Evolutionary conservation across 768 basidiomycete species (phyloP).

Genomic region (Lactarius sanguifluus): DNA sequence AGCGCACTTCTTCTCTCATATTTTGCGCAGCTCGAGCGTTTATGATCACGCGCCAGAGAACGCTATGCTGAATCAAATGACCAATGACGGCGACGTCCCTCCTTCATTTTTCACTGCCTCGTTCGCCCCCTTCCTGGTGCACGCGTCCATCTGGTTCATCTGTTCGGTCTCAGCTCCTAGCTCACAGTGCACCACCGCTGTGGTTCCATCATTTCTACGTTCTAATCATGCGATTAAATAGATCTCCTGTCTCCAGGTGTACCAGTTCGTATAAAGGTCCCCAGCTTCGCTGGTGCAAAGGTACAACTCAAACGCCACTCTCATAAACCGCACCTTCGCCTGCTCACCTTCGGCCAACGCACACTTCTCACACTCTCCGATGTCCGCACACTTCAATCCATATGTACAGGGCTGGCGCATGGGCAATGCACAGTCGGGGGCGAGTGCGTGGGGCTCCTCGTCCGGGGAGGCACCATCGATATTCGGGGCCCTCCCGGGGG

Average conservation of each 20-base stretch:
- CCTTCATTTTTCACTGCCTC: not conserved
- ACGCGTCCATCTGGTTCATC: not conserved
- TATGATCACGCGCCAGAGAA: not conserved
- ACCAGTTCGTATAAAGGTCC: not conserved
- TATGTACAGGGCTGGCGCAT: constrained; percentile 29
- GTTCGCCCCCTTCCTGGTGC: not conserved
- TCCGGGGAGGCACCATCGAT: constrained; percentile 22
- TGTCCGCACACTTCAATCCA: constrained; percentile 29
- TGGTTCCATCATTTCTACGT: not conserved
- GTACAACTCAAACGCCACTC: not conserved
- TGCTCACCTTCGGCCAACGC: not conserved
- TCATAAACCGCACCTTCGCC: not conserved
- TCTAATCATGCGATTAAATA: not conserved
- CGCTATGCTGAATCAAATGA: not conserved
- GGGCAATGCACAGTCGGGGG: constrained; percentile 13
- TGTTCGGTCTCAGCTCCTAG: not conserved
- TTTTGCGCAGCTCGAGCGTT: not conserved
- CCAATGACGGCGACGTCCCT: not conserved
- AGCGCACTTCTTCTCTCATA: not conserved
- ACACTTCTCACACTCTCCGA: not conserved
- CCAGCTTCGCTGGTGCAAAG: not conserved
- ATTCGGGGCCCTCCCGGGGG: constrained; percentile 28
- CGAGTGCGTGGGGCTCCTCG: not conserved
- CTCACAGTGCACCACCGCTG: too few species aligned
- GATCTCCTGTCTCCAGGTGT: not conserved